Percentiles rank a stretch among this genome's conserved stretches.
These are phyloP conservation scores for Verticillium isaacii DNA, from an alignment of 2,329 filamentous ascomycete species.

Conservation along the genomic window DNA sequence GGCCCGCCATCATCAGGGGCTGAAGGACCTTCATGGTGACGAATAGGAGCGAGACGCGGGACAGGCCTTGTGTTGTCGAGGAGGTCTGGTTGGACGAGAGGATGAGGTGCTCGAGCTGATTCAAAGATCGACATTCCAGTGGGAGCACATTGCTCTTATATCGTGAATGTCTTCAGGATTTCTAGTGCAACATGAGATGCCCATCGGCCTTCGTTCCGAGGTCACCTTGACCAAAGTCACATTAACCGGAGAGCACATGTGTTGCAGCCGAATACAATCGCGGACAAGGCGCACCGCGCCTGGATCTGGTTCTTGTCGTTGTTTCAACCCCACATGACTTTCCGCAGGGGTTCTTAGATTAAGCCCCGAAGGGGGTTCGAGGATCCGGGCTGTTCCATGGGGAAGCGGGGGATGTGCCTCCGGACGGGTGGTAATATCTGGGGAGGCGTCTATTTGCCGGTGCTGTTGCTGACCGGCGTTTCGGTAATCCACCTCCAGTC, in stretches of 20 bases:
- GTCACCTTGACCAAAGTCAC: background rate
- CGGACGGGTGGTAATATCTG: background rate
- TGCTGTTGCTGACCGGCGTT: background rate
- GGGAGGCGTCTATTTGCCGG: background rate
- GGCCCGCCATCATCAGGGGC: constrained; percentile 19
- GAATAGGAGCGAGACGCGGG: background rate
- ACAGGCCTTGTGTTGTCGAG: background rate
- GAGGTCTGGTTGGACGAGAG: background rate
- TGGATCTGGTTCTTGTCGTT: background rate
- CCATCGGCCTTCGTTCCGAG: background rate
- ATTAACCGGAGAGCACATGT: background rate
- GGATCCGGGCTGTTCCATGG: background rate
- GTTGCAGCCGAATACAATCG: background rate
- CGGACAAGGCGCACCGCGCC: background rate
- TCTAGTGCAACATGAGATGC: background rate
- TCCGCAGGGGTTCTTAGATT: background rate
- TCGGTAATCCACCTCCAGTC: background rate
- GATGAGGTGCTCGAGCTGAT: background rate
- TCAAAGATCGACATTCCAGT: background rate
- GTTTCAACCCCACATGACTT: background rate
- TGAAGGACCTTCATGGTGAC: constrained; percentile 16
- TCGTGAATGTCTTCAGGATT: background rate
- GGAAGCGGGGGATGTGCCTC: background rate
- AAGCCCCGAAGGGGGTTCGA: background rate
- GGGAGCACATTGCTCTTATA: background rate